Evolutionary conservation across 208 protist genomes (phyloP).

Genomic region (Wallacemonas collosoma): DNA sequence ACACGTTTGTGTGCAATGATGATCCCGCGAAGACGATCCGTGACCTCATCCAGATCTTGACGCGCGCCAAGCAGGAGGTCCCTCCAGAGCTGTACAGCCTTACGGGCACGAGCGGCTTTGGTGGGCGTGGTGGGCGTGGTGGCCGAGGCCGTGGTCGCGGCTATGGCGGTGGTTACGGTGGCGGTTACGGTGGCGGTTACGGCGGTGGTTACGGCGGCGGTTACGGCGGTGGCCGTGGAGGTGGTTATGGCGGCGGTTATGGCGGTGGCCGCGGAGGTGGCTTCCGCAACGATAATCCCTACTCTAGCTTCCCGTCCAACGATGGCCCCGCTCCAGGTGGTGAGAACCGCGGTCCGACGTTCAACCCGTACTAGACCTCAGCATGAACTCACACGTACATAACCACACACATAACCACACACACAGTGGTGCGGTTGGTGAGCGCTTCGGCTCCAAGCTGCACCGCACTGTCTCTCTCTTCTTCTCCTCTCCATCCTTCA

Average conservation of each 20-base stretch:
- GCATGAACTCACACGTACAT: background rate
- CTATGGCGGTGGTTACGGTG: conserved; percentile 25
- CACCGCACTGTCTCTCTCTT: conserved; percentile 4
- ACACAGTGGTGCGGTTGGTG: too few species aligned
- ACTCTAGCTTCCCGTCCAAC: conserved; percentile 8
- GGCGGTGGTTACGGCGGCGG: conserved; percentile 26
- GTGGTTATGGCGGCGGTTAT: conserved; percentile 20
- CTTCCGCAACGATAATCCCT: conserved; percentile 13
- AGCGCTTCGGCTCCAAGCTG: background rate
- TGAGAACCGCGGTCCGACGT: conserved; percentile 18
- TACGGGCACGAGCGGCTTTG: conserved; percentile 11
- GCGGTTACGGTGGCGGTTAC: conserved; percentile 18
- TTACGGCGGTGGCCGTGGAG: conserved; percentile 22
- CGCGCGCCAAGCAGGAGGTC: conserved; percentile 65
- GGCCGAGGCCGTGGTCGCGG: conserved; percentile 34
- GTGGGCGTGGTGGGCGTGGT: conserved; percentile 23
- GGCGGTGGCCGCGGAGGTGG: conserved; percentile 9
- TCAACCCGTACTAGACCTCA: conserved; percentile 23
- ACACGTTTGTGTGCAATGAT: conserved; percentile 77
- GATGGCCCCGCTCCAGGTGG: background rate
- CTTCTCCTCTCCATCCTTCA: conserved; percentile 14
- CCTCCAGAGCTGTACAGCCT: conserved; percentile 67
- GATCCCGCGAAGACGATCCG: conserved; percentile 79
- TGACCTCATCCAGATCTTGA: conserved; percentile 74
- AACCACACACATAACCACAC: background rate